phyloP scores from a whole-genome alignment of 2,329 filamentous ascomycete genomes.

The Thielaviopsis populi region DNA sequence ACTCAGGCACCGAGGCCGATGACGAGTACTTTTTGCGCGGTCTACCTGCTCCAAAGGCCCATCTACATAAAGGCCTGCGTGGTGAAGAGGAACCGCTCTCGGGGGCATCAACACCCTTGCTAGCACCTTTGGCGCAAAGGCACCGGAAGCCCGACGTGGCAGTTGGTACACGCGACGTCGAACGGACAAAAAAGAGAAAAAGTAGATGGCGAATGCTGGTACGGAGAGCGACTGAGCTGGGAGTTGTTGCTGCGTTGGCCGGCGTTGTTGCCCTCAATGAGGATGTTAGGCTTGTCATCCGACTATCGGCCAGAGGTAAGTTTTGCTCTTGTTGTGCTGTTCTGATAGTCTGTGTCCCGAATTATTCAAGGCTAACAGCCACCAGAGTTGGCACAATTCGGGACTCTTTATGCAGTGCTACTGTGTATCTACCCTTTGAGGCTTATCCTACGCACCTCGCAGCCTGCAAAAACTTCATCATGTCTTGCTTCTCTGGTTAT shows the following conservation, averaged over 20 bases:
- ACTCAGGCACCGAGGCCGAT: slow-evolving; percentile 89
- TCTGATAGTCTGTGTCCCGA: too few species aligned
- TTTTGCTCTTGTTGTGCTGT: not conserved
- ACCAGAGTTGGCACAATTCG: slow-evolving; percentile 31
- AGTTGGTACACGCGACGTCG: slow-evolving; percentile 2
- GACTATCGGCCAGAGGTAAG: not conserved
- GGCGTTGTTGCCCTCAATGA: slow-evolving; percentile 34
- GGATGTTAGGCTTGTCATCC: slow-evolving; percentile 23
- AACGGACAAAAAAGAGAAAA: slow-evolving; percentile 18
- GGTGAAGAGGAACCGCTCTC: slow-evolving; percentile 41
- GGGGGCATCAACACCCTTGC: slow-evolving; percentile 38
- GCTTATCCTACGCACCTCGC: slow-evolving; percentile 35
- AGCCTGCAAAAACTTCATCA: slow-evolving; percentile 26
- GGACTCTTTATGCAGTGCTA: slow-evolving; percentile 27
- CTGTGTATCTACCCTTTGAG: slow-evolving; percentile 44
- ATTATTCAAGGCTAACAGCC: slow-evolving; percentile 3
- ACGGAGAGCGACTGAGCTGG: slow-evolving; percentile 38
- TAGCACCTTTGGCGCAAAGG: slow-evolving; percentile 29
- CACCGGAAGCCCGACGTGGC: slow-evolving; percentile 23
- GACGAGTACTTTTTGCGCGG: slow-evolving; percentile 83
- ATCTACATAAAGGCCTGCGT: slow-evolving; percentile 63
- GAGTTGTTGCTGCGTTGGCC: slow-evolving; percentile 36
- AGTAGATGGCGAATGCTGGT: slow-evolving; percentile 35
- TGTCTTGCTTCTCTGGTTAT: slow-evolving; percentile 34
- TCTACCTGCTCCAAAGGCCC: slow-evolving; percentile 60